Evolutionary conservation across 768 basidiomycete species (phyloP), one percentile per base, ranked within the genome.

Genomic region (Termitomyces sp.): DNA sequence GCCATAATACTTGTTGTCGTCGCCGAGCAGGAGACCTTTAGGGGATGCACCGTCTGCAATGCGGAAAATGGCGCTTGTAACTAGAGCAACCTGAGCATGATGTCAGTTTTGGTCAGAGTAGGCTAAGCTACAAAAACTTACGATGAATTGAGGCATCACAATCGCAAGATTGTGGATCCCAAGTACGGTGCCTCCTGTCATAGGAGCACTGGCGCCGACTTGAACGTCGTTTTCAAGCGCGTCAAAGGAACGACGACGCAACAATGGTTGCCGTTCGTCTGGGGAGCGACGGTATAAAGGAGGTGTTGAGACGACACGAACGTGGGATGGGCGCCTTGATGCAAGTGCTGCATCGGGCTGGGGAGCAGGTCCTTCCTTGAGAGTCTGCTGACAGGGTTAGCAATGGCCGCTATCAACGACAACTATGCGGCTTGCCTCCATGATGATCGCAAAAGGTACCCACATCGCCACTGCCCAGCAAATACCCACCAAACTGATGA

Each of bases 401-500:
- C 41, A 49, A 21, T 21, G 43, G n/a, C 10, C 43, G 23, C 6
- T 16, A 30, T 6, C 3, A 34, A 49, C 21, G 37, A 27, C 19
- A 54, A 53, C 21, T 47, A 21, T 6, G 34, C 27, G 4, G 63
- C 80, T 49, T 60, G 83, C 93, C 83, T 95, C 94, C 94, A 98
- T 98, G 72, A 98, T 92, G 65, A 97, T 94, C 19, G 94, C 90
- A 63, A 97, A 97, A 2, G 94, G 94, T 16, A 92, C 91, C 95
- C 95, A 97, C 73, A 91, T 92, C n/a, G 95, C 92, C 40, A 97
- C 91, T 10, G 94, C 91, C 95, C 95, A 98, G 69, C 89, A 95
- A 37, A 97, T 88, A 42, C 95, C 95, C 23, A 96, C 84, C 51
- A 95, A 67, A 51, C 85, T 85, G 55, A 97, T 90, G 64, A 89